Percentiles rank a stretch among this genome's conserved stretches.
phyloP scores from a whole-genome alignment of 306 rosid species.

The Vigna hirtella region DNA sequence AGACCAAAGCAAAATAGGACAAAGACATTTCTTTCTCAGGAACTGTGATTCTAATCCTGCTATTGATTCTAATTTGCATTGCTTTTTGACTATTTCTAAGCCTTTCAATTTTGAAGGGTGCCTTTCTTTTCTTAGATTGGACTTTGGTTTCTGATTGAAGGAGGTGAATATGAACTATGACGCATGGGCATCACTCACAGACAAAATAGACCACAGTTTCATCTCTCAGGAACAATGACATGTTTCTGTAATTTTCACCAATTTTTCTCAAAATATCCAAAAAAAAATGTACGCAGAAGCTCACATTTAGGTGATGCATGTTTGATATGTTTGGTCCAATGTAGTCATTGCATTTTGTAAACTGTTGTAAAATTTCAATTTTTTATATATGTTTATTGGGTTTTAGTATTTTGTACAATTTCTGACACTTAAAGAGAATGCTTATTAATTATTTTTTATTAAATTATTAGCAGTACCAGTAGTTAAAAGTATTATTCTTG shows the following conservation, averaged over 20 bases:
- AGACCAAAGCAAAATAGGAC: constrained; percentile 29
- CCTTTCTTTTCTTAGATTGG: constrained; percentile 20
- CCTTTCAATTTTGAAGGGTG: not conserved
- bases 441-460: too few species aligned
- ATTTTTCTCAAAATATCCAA: not conserved
- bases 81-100: not conserved
- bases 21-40: constrained; percentile 24
- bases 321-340: not conserved
- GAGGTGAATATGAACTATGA: not conserved
- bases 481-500: not conserved
- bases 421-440: too few species aligned
- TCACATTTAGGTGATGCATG: not conserved
- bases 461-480: not conserved
- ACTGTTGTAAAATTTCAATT: too few species aligned
- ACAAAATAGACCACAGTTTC: not conserved
- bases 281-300: too few species aligned
- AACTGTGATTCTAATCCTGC: constrained; percentile 17
- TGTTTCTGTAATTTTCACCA: not conserved
- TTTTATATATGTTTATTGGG: too few species aligned
- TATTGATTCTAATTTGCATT: constrained; percentile 18
- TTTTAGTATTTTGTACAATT: too few species aligned
- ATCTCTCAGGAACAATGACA: not conserved
- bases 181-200: not conserved
- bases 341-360: too few species aligned
- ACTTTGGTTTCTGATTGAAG: constrained; percentile 9